These are phyloP conservation scores for Coemansia furcata DNA, from an alignment of 192 early-diverging fungal species.

Conservation along the genomic window DNA sequence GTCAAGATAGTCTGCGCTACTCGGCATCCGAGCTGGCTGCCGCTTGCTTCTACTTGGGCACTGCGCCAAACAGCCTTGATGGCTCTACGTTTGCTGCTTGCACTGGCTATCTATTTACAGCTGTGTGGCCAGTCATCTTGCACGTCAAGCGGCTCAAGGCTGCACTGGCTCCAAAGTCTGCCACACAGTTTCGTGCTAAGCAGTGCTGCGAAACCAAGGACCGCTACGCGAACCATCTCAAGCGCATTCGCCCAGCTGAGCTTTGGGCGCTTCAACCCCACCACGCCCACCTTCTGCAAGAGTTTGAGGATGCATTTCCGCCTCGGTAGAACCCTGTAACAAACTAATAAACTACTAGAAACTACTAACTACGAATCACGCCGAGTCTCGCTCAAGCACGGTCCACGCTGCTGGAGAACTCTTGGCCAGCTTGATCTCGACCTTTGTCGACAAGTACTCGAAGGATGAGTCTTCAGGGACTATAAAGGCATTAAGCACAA, in stretches of 20 bases:
- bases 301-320: constrained; percentile 33
- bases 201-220: constrained; percentile 37
- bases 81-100: constrained; percentile 28
- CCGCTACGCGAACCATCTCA: constrained; percentile 22
- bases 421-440: constrained; percentile 78
- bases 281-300: constrained; percentile 37
- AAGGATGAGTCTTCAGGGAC: constrained; percentile 62
- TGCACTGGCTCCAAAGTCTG: constrained; percentile 5
- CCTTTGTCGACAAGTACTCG: constrained; percentile 73
- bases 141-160: constrained; percentile 29
- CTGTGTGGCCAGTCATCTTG: constrained; percentile 24
- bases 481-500: constrained; percentile 71
- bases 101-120: constrained; percentile 33
- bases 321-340: constrained; percentile 6
- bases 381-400: constrained; percentile 17
- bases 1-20: constrained; percentile 28
- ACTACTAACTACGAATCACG: background rate
- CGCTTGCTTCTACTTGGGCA: constrained; percentile 47
- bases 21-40: constrained; percentile 44
- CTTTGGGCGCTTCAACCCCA: constrained; percentile 51
- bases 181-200: constrained; percentile 15
- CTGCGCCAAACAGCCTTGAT: constrained; percentile 24
- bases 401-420: constrained; percentile 33
- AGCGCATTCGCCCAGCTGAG: constrained; percentile 39
- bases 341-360: background rate